Evolutionary conservation across 257 asterid species (phyloP), one percentile per base, ranked within the genome.

Genomic region (Fraxinus americana): DNA sequence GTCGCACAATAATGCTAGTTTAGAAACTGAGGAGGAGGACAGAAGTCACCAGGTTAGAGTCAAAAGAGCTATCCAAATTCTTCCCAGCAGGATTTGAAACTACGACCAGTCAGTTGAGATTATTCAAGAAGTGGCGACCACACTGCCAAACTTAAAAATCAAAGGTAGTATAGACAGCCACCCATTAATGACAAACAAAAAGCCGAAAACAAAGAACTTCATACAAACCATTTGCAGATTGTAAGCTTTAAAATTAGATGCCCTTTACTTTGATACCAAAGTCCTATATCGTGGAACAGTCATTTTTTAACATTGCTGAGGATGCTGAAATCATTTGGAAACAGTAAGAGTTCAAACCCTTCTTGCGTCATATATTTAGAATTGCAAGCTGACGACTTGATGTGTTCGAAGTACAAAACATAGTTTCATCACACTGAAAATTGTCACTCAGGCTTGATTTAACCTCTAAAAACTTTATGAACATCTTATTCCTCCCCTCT

Each of bases 401-500:
- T 5, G 25, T 17, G 65, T n/a, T 17, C 11, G 27, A 54, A 17
- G 65, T 54, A 54, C 65, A 54, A 54, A 54, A 48, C 57, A 54
- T 54, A 6, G 65, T n/a, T 48, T 48, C 57, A 48, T 54, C 73
- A 78, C 80, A 73, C 86, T 65, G 57, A 81, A 78, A 81, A 81
- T 35, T 74, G 52, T 54, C 0, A 36, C 32, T 81, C 70, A 73
- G 30, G 21, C 78, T 54, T 48, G 43, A 27, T 45, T 39, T 32
- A 65, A 73, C 12, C 79, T 54, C 78, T 71, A 69, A 78, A 48
- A 54, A 54, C 41, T 81, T 81, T 71, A 70, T 68, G 66, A 68
- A 81, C 89, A 83, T 41, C 3, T 54, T 54, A 54, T 16, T 39
- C 66, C 2, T 72, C 34, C 67, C 11, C 29, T 41, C 27, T 41